Evolutionary conservation across 495 filamentous ascomycete genomes (phyloP), one percentile per base, ranked within the genome.

Genomic region (Immersiella caudata): DNA sequence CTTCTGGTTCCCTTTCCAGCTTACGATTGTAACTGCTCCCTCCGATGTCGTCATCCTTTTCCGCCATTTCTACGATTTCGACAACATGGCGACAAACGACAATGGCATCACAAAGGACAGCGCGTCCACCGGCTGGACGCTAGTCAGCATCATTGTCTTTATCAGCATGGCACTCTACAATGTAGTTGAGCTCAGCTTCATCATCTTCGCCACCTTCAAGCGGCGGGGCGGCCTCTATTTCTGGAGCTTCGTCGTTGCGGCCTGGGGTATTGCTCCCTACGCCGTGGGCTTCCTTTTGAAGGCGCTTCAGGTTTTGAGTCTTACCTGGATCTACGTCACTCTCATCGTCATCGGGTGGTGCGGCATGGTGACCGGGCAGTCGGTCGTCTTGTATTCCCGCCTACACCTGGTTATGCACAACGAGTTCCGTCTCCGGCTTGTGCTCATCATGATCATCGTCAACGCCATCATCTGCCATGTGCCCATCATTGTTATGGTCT

Each of bases 401-500:
- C 52, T 55, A n/a, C 52, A 55, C n/a, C 52, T 63, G 6, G 25
- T 63, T 8, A 24, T 63, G n/a, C 49, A 21, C 2, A 21, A 33
- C 25, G 16, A 21, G 7, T 18, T 24, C 6, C 50, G 24, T 16
- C 46, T 63, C 12, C 21, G 46, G 14, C 27, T 50, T 1, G 25
- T 51, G 18, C 40, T 52, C 40, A 27, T 20, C 40, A 59, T 59
- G 64, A 89, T 91, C 69, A 76, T 88, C 5, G 57, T 87, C 71
- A 77, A 89, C 73, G 87, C 78, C 5, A 46, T 86, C 29, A 66
- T 86, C 22, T 76, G 87, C 7, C 88, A 90, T 68, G 73, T 83
- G 16, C 84, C 85, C 21, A 88, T 84, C 56, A 85, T 85, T 25
- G 80, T 87, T 49, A 76, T 89, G 22, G 86, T 84, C 21, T 89